These are phyloP conservation scores for Nitzschia sp. DNA, from an alignment of 108 stramenopile species.

Conservation along the genomic window DNA sequence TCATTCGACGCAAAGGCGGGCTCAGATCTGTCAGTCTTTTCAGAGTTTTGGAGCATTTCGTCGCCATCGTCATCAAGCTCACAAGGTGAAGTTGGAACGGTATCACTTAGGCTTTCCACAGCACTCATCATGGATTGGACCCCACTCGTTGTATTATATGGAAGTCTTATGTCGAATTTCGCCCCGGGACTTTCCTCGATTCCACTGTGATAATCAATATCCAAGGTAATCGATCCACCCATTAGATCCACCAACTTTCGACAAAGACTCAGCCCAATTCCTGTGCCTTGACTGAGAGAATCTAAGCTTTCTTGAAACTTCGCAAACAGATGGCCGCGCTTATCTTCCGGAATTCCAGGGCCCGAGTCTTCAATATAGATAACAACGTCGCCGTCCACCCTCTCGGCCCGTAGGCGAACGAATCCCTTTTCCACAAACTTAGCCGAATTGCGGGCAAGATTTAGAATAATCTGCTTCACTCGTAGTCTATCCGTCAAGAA, in stretches of 20 bases:
- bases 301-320: too few relatives aligned
- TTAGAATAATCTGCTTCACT: slow-evolving; percentile 41
- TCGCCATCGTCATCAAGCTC: background rate
- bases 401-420: slow-evolving; percentile 19
- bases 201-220: slow-evolving; percentile 30
- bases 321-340: slow-evolving; percentile 28
- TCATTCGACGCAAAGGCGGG: background rate
- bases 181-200: slow-evolving; percentile 32
- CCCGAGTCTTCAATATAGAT: slow-evolving; percentile 45
- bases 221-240: slow-evolving; percentile 26
- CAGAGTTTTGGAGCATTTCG: background rate
- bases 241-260: slow-evolving; percentile 29
- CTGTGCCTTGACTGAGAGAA: slow-evolving; percentile 44
- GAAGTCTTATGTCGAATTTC: too few relatives aligned
- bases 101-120: too few relatives aligned
- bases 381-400: slow-evolving; percentile 12
- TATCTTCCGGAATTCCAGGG: slow-evolving; percentile 41
- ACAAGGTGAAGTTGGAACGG: slow-evolving; percentile 1
- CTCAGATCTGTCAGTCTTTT: background rate
- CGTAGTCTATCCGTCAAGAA: slow-evolving; percentile 34
- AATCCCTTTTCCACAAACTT: slow-evolving; percentile 42
- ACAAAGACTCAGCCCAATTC: slow-evolving; percentile 33
- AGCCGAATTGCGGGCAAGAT: slow-evolving; percentile 28
- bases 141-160: too few relatives aligned
- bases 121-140: too few relatives aligned